A percentile compares a stretch with the other conserved stretches of the same genome.
These are phyloP conservation scores for Kuraishia hungarica DNA, from an alignment of 805 yeast genomes.

Conservation along the genomic window DNA sequence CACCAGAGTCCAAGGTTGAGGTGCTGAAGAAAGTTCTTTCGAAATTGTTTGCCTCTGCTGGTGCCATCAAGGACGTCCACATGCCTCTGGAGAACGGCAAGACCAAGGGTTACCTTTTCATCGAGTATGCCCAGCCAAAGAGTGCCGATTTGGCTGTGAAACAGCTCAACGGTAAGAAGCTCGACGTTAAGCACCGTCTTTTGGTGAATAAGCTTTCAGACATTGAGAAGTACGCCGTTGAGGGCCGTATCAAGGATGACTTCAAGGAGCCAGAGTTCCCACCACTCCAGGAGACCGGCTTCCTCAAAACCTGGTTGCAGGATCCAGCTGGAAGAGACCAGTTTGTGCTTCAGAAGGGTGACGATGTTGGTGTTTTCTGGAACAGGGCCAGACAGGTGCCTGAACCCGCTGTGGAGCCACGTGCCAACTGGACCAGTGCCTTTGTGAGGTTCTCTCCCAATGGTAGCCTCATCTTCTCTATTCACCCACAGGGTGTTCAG, in stretches of 20 bases:
- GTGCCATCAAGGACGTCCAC: constrained; percentile 69
- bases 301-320: constrained; percentile 84
- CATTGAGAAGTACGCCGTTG: constrained; percentile 67
- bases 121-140: constrained; percentile 63
- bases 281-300: constrained; percentile 67
- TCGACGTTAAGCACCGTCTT: constrained; percentile 89
- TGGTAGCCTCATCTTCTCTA: constrained; percentile 81
- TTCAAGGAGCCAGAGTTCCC: constrained; percentile 69
- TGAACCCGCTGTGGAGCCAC: constrained; percentile 69
- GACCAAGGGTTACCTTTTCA: constrained; percentile 81
- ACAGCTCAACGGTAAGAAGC: constrained; percentile 77
- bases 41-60: constrained; percentile 72
- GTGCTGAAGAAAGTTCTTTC: constrained; percentile 76
- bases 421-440: constrained; percentile 80
- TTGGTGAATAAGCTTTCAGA: constrained; percentile 77
- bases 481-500: constrained; percentile 92
- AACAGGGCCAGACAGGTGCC: constrained; percentile 62
- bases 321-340: constrained; percentile 90
- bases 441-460: constrained; percentile 87
- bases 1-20: constrained; percentile 83
- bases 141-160: constrained; percentile 74
- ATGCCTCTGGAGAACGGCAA: constrained; percentile 77
- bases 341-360: constrained; percentile 69
- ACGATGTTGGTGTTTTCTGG: constrained; percentile 83
- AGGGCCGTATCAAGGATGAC: constrained; percentile 50